These are phyloP conservation scores for Adenanthera pavonina DNA, from an alignment of 306 rosid genomes.

Conservation along the genomic window DNA sequence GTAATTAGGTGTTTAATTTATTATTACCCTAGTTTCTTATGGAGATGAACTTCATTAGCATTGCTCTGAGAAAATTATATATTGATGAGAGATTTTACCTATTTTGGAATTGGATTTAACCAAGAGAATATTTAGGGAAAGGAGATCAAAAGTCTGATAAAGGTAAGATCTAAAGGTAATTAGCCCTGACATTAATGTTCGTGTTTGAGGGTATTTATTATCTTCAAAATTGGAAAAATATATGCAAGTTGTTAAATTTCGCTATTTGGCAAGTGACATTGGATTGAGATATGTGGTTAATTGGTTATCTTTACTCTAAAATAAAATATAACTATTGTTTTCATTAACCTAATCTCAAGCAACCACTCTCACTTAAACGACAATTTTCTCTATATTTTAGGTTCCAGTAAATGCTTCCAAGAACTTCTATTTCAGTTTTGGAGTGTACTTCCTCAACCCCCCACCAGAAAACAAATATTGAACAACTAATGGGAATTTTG, in stretches of 20 bases:
- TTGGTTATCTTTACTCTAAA: conserved; percentile 47
- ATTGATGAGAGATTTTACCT: conserved; percentile 45
- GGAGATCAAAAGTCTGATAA: background rate
- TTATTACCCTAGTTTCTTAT: conserved; percentile 47
- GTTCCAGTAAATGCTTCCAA: conserved; percentile 13
- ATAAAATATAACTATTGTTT: conserved; percentile 55
- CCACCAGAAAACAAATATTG: conserved; percentile 8
- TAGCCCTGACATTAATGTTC: background rate
- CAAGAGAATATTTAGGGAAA: conserved; percentile 1
- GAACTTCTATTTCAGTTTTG: conserved; percentile 2
- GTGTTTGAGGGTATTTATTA: background rate
- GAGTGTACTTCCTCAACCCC: background rate
- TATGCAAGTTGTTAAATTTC: background rate
- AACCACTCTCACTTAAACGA: conserved; percentile 51
- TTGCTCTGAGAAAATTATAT: conserved; percentile 29
- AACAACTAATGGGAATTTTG: background rate
- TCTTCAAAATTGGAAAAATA: background rate
- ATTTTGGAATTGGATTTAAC: conserved; percentile 16
- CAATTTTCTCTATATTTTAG: background rate
- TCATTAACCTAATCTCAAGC: conserved; percentile 62
- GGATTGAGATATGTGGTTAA: conserved; percentile 37
- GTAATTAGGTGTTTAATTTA: conserved; percentile 51
- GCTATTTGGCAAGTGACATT: conserved; percentile 15
- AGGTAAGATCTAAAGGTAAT: conserved; percentile 30
- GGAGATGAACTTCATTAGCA: conserved; percentile 44